These are phyloP conservation scores for Cyberlindnera xishuangbannaensis DNA, from an alignment of 805 yeast species.

Conservation along the genomic window DNA sequence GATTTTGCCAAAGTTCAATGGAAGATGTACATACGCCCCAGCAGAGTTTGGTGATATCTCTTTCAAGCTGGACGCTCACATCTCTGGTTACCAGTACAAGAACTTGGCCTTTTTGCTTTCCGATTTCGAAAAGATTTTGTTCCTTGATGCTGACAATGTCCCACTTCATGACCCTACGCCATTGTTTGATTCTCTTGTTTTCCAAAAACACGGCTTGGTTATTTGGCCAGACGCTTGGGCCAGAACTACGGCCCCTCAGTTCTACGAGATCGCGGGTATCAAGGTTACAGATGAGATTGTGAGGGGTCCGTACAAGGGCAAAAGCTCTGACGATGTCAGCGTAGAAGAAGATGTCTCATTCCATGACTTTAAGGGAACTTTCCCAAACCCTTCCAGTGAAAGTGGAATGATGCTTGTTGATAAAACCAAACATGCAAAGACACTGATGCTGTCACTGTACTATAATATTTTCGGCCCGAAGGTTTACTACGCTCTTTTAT, in stretches of 20 bases:
- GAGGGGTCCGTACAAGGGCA: constrained; percentile 28
- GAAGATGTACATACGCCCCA: constrained; percentile 57
- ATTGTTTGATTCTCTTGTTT: constrained; percentile 40
- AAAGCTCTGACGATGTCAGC: constrained; percentile 15
- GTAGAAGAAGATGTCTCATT: constrained; percentile 29
- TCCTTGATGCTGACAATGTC: constrained; percentile 68
- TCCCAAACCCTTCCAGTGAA: constrained; percentile 62
- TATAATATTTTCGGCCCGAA: constrained; percentile 62
- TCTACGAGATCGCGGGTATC: constrained; percentile 44
- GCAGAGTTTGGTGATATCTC: constrained; percentile 48
- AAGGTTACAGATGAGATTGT: constrained; percentile 31
- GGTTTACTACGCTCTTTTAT: constrained; percentile 50
- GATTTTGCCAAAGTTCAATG: constrained; percentile 53
- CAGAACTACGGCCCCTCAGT: constrained; percentile 57
- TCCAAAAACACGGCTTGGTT: constrained; percentile 38
- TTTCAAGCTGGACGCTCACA: constrained; percentile 38
- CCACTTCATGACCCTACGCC: constrained; percentile 57
- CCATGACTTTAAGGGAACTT: constrained; percentile 51
- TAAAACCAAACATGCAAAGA: constrained; percentile 46
- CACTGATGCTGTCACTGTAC: constrained; percentile 48
- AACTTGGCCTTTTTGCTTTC: constrained; percentile 63
- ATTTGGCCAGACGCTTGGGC: constrained; percentile 73
- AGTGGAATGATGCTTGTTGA: constrained; percentile 57
- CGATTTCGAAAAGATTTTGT: constrained; percentile 59
- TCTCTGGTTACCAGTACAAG: constrained; percentile 61